Base-by-base conservation (phyloP, 2,329 filamentous ascomycete species). In the Ophiosphaerella herpotricha region DNA sequence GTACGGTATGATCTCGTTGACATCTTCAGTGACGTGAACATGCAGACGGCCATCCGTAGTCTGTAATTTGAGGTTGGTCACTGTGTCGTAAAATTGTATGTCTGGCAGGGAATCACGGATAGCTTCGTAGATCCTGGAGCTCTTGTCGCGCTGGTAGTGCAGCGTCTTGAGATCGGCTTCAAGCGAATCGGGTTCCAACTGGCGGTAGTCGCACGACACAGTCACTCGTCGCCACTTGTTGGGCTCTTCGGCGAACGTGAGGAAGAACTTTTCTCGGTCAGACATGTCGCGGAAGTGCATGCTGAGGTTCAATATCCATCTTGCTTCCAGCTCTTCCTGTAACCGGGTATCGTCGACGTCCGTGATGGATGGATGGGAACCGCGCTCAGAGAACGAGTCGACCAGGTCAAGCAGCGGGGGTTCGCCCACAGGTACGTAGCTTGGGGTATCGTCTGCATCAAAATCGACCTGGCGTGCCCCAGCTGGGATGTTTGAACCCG, bases 281-380 rank as follows among this genome's bases (percentile, higher is more conserved):
- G 92, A 95, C 64, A 88, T 87, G 75, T 99, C 94, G 51, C 92
- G 85, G 73, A 97, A 99, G 73, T 96, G 91, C 94, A 99, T 97
- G 74, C 91, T 97, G 52, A 97, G 82, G 68, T 99, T 99, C 61
- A 99, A 79, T 52, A 99, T 97, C 94, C 94, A 99, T 66, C 84
- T 87, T 53, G 81, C 84, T 66, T 97, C 91, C 47, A 97, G 81
- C 73, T 97, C 93, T 55, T 89, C 85, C 57, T 88, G 85, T 58
- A 96, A 82, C 62, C 84, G 79, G 44, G 80, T 77, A 45, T 88
- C 84, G 63, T 89, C 76, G 11, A 74, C 60, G 26, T 66, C 68
- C 2, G 68, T 67, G 7, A 63, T 63, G 14, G 71, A 70, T 24
- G 59, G 67, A 16, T 68, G 68, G 14, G 67, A 64, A 14, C 67